Conservation (phyloP, 768 basidiomycete species). For the Auriscalpium vulgare region DNA sequence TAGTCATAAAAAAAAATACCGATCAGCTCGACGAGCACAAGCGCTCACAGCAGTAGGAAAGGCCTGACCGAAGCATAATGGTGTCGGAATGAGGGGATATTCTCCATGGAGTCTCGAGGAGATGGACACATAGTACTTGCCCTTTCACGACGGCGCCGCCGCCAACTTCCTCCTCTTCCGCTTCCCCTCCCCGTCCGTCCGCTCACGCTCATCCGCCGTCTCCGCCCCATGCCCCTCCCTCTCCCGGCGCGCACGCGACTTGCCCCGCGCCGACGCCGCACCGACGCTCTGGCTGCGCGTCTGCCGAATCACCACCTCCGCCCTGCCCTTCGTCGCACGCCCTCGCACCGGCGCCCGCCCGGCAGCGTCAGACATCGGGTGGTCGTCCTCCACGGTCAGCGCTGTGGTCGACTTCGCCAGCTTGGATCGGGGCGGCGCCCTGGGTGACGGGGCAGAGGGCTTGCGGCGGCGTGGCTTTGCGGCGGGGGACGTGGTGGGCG, state of each 20-base stretch:
- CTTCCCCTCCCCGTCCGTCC: slow-evolving; percentile 1
- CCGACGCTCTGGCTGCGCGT: neutral
- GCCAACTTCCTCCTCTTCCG: neutral
- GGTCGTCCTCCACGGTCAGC: neutral
- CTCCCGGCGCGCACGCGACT: neutral
- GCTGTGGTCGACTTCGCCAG: neutral
- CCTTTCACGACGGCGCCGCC: neutral
- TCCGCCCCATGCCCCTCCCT: neutral
- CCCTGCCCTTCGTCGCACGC: neutral
- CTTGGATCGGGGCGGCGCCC: too few species aligned
- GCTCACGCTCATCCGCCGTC: slow-evolving; percentile 1
- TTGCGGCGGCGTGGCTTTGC: neutral
- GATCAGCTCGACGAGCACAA: too few species aligned
- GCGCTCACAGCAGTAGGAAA: too few species aligned
- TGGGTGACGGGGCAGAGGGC: neutral
- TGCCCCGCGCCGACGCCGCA: neutral
- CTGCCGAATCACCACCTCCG: neutral
- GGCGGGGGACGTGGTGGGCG: neutral
- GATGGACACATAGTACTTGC: too few species aligned
- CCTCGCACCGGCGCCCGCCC: neutral
- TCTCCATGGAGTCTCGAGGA: too few species aligned
- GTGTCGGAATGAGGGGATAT: too few species aligned
- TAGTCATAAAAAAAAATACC: too few species aligned
- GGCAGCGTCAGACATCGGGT: neutral
- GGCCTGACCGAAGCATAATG: too few species aligned